Percentiles rank a stretch among this genome's conserved stretches.
Conservation (phyloP, 106 monocot species). For the Dioscorea dumetorum region DNA sequence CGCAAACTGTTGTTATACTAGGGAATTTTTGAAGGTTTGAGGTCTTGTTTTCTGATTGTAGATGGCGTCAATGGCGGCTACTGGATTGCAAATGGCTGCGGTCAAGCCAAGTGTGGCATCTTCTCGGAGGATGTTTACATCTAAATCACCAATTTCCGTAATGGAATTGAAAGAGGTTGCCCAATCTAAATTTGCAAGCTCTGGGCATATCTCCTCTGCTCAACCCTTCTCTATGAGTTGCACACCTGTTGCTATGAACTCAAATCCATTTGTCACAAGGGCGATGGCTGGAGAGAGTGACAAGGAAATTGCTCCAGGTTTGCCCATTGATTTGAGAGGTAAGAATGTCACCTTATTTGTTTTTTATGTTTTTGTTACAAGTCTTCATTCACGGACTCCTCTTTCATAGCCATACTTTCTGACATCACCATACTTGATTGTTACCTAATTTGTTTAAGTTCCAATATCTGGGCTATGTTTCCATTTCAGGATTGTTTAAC, state of each 20-base stretch:
- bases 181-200: constrained; percentile 16
- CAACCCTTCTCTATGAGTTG: constrained; percentile 14
- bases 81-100: constrained; percentile 26
- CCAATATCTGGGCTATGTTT: background rate
- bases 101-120: constrained; percentile 24
- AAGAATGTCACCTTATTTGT: background rate
- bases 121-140: constrained; percentile 16
- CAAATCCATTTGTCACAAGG: constrained; percentile 26
- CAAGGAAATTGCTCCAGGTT: constrained; percentile 21
- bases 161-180: background rate
- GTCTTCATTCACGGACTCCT: background rate
- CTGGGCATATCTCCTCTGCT: constrained; percentile 13
- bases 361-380: background rate
- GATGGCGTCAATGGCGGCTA: constrained; percentile 34
- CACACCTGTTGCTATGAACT: constrained; percentile 12
- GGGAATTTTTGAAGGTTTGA: too few species aligned
- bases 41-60: background rate
- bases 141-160: constrained; percentile 3
- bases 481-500: too few species aligned
- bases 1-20: too few species aligned
- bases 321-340: constrained; percentile 83
- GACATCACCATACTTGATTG: too few species aligned
- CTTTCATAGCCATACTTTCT: too few species aligned
- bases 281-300: constrained; percentile 51
- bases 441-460: background rate